Percentiles rank a stretch among this genome's conserved stretches.
phyloP scores from a whole-genome alignment of 108 stramenopile species.

The Phaeodactylum tricornutum region DNA sequence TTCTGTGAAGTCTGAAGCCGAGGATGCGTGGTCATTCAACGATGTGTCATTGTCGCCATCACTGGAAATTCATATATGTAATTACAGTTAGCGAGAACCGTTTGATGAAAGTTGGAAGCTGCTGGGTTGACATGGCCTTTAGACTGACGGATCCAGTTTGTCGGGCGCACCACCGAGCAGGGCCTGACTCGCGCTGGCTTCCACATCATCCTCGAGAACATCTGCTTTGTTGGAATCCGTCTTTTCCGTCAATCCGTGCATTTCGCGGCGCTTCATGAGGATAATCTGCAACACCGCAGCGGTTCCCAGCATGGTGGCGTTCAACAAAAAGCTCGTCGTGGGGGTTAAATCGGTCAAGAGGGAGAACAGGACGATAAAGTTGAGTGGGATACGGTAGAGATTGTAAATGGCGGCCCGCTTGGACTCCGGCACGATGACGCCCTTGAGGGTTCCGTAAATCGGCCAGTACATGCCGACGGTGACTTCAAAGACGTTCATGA shows the following conservation, averaged over 20 bases:
- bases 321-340: constrained; percentile 42
- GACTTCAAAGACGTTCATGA: constrained; percentile 91
- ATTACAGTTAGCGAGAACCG: no score
- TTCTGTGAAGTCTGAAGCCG: no score
- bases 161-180: no score
- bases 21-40: no score
- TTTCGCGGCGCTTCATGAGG: constrained; percentile 31
- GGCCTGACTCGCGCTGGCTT: no score
- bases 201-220: no score
- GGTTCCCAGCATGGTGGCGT: constrained; percentile 47
- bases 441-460: constrained; percentile 89
- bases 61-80: no score
- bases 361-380: constrained; percentile 88
- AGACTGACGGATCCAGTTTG: no score
- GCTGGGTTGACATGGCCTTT: no score
- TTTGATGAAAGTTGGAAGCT: no score
- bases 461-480: constrained; percentile 96
- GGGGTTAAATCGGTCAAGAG: constrained; percentile 77
- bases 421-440: constrained; percentile 87
- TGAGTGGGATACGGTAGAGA: constrained; percentile 86
- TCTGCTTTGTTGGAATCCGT: no score
- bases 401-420: constrained; percentile 94
- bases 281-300: constrained; percentile 51
- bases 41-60: no score
- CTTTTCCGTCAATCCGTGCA: constrained; percentile 2